Evolutionary conservation across 345 rosid species (phyloP).

Genomic region (Ceriops tagal): DNA sequence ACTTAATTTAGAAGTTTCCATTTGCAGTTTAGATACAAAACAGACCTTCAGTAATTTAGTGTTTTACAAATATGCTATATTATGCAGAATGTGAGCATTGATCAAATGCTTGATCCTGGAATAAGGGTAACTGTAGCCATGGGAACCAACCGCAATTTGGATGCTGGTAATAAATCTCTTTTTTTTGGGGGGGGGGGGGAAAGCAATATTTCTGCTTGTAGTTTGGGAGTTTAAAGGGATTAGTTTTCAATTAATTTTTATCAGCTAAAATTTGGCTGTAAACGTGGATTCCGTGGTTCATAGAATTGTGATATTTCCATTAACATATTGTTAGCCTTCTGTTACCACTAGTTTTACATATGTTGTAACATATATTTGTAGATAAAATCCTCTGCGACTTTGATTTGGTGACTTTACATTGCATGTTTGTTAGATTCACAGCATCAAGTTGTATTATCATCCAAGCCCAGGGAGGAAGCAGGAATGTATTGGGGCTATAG

Average conservation of each 20-base stretch:
- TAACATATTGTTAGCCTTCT: no score
- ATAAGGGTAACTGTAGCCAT: slow-evolving; percentile 83
- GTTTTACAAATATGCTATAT: slow-evolving; percentile 15
- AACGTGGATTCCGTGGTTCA: no score
- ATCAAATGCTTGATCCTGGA: slow-evolving; percentile 71
- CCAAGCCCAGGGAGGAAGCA: slow-evolving; percentile 69
- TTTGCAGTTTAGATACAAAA: slow-evolving; percentile 1
- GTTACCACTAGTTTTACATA: no score
- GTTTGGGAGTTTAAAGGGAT: no score
- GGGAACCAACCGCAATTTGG: slow-evolving; percentile 66
- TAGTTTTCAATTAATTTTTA: no score
- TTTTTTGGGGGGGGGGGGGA: no score
- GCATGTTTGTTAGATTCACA: slow-evolving; percentile 49
- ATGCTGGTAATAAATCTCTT: slow-evolving; percentile 37
- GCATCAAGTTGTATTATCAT: slow-evolving; percentile 58
- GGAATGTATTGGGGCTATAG: slow-evolving; percentile 90
- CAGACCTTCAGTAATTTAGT: slow-evolving; percentile 1
- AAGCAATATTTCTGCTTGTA: no score
- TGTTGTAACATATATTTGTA: neutral
- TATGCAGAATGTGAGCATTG: slow-evolving; percentile 63
- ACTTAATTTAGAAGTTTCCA: neutral
- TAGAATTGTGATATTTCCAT: no score
- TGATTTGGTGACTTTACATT: slow-evolving; percentile 22
- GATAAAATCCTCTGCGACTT: neutral
- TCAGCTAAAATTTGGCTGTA: no score